Evolutionary conservation across 495 filamentous ascomycete genomes (phyloP).

Genomic region (Lasiosphaeris hirsuta): DNA sequence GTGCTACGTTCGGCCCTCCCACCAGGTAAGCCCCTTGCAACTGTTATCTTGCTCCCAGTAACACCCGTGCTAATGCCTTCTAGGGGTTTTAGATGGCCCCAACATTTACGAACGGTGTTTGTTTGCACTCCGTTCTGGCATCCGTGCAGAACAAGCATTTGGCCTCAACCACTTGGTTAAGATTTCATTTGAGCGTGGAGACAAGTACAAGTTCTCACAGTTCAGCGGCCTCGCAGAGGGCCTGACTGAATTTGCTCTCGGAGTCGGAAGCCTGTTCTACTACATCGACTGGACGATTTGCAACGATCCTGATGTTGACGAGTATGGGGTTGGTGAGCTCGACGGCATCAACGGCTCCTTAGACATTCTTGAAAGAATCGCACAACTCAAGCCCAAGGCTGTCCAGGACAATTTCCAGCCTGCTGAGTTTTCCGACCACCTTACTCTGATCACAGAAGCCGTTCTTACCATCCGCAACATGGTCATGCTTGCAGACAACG

Average conservation of each 20-base stretch:
- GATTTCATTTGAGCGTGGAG: constrained; percentile 88
- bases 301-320: constrained; percentile 57
- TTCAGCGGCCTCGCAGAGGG: constrained; percentile 89
- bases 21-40: constrained; percentile 20
- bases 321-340: constrained; percentile 51
- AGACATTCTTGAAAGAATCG: constrained; percentile 68
- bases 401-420: constrained; percentile 72
- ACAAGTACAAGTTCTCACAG: constrained; percentile 91
- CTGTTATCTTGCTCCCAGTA: neutral
- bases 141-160: constrained; percentile 80
- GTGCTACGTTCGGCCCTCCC: constrained; percentile 23
- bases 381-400: constrained; percentile 46
- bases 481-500: constrained; percentile 86
- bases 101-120: constrained; percentile 89
- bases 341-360: constrained; percentile 75
- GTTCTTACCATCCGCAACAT: constrained; percentile 89
- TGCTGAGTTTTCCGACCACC: constrained; percentile 62
- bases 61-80: constrained; percentile 16
- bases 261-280: constrained; percentile 71
- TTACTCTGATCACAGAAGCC: constrained; percentile 80
- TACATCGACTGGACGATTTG: constrained; percentile 76
- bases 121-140: constrained; percentile 71
- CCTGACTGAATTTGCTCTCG: constrained; percentile 76
- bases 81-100: constrained; percentile 63
- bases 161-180: constrained; percentile 90